These are phyloP conservation scores for Colletotrichum spaethianum DNA, from an alignment of 2,329 filamentous ascomycete genomes.

Conservation along the genomic window DNA sequence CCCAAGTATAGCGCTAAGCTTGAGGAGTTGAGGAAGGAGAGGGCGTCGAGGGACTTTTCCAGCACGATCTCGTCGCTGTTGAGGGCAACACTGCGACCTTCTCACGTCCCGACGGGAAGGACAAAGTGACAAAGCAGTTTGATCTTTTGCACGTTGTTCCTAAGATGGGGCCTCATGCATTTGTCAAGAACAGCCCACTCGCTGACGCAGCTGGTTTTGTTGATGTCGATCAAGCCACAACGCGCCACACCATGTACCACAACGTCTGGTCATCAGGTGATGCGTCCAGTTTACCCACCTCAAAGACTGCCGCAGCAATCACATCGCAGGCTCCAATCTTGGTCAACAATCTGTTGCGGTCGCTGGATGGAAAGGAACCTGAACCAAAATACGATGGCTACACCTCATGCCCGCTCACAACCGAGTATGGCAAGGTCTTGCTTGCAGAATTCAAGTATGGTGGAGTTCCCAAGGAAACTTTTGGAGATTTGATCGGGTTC, in stretches of 20 bases:
- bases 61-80: constrained; percentile 68
- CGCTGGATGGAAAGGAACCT: constrained; percentile 60
- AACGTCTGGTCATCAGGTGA: constrained; percentile 74
- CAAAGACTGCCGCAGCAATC: constrained; percentile 69
- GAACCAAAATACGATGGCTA: constrained; percentile 67
- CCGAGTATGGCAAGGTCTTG: constrained; percentile 73
- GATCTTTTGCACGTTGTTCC: constrained; percentile 71
- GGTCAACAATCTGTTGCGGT: constrained; percentile 61
- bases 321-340: constrained; percentile 66
- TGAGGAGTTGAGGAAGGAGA: constrained; percentile 66
- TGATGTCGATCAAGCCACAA: constrained; percentile 68
- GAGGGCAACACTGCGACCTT: constrained; percentile 69
- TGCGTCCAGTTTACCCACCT: constrained; percentile 71
- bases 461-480: constrained; percentile 74
- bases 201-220: constrained; percentile 71
- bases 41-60: constrained; percentile 72
- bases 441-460: constrained; percentile 78
- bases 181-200: constrained; percentile 66
- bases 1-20: constrained; percentile 71
- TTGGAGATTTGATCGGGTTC: constrained; percentile 66
- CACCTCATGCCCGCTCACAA: constrained; percentile 68
- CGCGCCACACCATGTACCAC: constrained; percentile 66
- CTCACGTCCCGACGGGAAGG: constrained; percentile 57
- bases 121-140: constrained; percentile 62
- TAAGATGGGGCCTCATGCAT: constrained; percentile 71